Percentiles rank a stretch among this genome's conserved stretches.
phyloP scores from a whole-genome alignment of 1,284 basidiomycete genomes.

The Pascua guehoae region DNA sequence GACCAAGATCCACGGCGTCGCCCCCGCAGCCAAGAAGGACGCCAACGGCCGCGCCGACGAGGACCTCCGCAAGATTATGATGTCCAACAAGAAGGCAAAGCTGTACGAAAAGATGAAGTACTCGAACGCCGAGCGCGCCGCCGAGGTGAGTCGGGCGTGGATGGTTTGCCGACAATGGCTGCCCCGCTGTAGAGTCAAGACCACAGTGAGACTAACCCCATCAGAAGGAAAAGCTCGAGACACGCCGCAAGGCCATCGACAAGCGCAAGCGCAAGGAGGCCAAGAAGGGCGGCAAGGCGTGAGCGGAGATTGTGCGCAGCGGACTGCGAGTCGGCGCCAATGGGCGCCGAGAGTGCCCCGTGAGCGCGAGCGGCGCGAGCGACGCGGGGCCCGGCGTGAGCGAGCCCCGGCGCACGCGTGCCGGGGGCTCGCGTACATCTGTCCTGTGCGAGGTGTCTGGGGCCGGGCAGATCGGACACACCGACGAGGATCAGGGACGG shows the following conservation, averaged over 20 bases:
- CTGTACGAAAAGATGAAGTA: conserved; percentile 94
- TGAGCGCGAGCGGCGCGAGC: too few relatives aligned
- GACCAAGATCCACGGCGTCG: conserved; percentile 53
- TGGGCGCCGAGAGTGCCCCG: too few relatives aligned
- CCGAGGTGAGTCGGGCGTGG: conserved; percentile 82
- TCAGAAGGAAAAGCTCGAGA: conserved; percentile 61
- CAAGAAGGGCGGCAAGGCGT: conserved; percentile 7
- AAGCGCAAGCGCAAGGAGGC: conserved; percentile 57
- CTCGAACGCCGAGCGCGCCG: conserved; percentile 70
- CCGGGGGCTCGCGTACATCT: too few relatives aligned
- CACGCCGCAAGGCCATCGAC: conserved; percentile 59
- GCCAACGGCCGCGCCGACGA: conserved; percentile 57
- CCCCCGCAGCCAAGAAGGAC: conserved; percentile 27
- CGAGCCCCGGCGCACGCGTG: too few relatives aligned
- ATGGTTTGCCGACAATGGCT: background rate
- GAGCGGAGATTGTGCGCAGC: too few relatives aligned
- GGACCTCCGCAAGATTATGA: conserved; percentile 97
- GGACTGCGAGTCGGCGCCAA: too few relatives aligned
- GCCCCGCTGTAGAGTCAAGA: too few relatives aligned
- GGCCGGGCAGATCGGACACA: too few relatives aligned
- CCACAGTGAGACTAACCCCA: too few relatives aligned
- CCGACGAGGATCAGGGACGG: too few relatives aligned
- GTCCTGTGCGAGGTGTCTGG: too few relatives aligned
- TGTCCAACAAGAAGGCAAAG: conserved; percentile 95
- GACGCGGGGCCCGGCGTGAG: too few relatives aligned